These are phyloP conservation scores for Phytophthora aleatoria DNA, from an alignment of 352 stramenopile species.

Conservation along the genomic window DNA sequence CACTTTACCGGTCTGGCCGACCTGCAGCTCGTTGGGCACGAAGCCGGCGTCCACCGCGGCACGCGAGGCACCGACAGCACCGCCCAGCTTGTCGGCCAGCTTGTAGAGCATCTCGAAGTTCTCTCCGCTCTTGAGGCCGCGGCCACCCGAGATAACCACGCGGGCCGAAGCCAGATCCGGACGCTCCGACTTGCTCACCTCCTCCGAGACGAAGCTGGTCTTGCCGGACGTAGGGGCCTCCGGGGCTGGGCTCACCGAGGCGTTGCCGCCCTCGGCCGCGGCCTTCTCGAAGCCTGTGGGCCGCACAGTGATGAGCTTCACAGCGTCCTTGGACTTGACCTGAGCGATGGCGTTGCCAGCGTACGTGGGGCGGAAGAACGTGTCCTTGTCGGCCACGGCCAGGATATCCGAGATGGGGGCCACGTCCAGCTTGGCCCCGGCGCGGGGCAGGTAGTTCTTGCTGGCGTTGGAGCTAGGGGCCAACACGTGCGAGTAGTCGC, in stretches of 20 bases:
- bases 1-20: conserved; percentile 99
- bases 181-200: conserved; percentile 94
- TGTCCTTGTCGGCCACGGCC: conserved; percentile 90
- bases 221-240: conserved; percentile 61
- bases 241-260: conserved; percentile 67
- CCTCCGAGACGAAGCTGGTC: conserved; percentile 93
- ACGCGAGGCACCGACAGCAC: conserved; percentile 96
- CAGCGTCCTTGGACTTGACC: conserved; percentile 87
- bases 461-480: conserved; percentile 95
- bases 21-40: conserved; percentile 98
- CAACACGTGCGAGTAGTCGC: conserved; percentile 92
- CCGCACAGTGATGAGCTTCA: conserved; percentile 97
- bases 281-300: conserved; percentile 98
- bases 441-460: conserved; percentile 97
- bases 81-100: conserved; percentile 98
- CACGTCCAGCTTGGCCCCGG: conserved; percentile 94
- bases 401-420: conserved; percentile 97
- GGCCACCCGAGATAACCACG: conserved; percentile 96
- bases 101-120: conserved; percentile 98
- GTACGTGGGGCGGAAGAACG: conserved; percentile 93
- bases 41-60: conserved; percentile 98
- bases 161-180: conserved; percentile 94
- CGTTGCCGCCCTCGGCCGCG: conserved; percentile 69
- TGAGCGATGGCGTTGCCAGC: conserved; percentile 87
- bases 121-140: conserved; percentile 97